Evolutionary conservation across 495 filamentous ascomycete genomes (phyloP), one percentile per base, ranked within the genome.

Genomic region (Cercophora scortea): DNA sequence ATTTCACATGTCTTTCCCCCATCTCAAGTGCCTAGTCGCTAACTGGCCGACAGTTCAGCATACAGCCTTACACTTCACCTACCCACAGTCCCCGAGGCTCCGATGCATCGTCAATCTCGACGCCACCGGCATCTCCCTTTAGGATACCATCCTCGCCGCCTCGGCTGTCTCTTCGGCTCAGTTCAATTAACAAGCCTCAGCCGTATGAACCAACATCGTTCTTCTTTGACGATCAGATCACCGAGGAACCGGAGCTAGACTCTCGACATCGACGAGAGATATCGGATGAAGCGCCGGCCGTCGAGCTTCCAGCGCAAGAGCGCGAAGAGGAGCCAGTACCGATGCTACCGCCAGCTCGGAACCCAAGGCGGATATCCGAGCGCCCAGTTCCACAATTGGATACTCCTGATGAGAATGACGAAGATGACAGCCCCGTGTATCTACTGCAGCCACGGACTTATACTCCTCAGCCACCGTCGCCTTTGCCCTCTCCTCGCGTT

Each of bases 381-480:
- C 40, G 54, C 16, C 61, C 63, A 42, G 42, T 52, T 17, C 44
- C 49, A 25, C 50, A 45, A 12, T 38, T 52, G 11, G 54, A 61
- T 4, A 36, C 46, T 6, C 46, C 54, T 11, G 50, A 60, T 6
- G 54, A 62, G 15, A 43, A 53, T 16, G 54, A 50, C 16, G 51
- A 55, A 41, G 45, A 53, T 4, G 41, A 61, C 32, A 50, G 10
- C 34, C 46, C 41, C 19, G 35, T 25, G 34, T 19, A 43, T 12
- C 11, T 12, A 41, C 38, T 12, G 15, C 12, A 41, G 15, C 11
- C 12, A 7, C 15, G 38, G 7, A 41, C 11, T 12, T 81, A 79
- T 56, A 79, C 73, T 8, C 78, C 78, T 1, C 67, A 71, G 34
- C 73, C 72, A 6, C 72, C 76, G 7, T 69, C 68, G 13, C 73